Base-by-base conservation (phyloP, 1,139 yeast genomes). In the Pichia sp. region DNA sequence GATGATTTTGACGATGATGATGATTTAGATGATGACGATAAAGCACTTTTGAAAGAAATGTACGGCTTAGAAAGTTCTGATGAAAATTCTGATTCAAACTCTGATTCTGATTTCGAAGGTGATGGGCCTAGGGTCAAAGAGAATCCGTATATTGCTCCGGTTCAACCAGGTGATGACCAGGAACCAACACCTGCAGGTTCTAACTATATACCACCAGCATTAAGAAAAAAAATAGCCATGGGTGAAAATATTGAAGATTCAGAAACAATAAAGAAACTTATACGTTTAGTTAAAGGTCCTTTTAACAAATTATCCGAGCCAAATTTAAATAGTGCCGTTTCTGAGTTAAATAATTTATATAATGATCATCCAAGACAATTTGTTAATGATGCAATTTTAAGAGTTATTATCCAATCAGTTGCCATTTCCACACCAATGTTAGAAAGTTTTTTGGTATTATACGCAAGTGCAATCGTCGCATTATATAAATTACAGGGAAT, bases 111-210 rank as follows among this genome's bases (percentile, higher is more conserved):
- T 6, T 35, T 40, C 6, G 48, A 39, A 6, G 41, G 42, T 24
- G 55, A 40, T 29, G 50, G 54, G 3, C 65, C 69, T 29, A 65
- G 58, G 27, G 67, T 61, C 26, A 76, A 71, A 51, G 95, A 87
- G 57, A 89, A 89, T 56, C 97, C 97, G 4, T 89, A 83, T 58
- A 79, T 85, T 35, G 96, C 97, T 0, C 95, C 96, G 3, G 68
- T 66, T 1, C 51, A 61, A 1, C 51, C 62, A 2, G 54, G 54
- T 37, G 37, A 58, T 10, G 40, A 43, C 4, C 35, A 31, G 4
- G 40, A 41, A 12, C 33, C 42, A 6, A 87, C 94, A 5, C 27
- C 35, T 25, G 46, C 48, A 3, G 57, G 60, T 11, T 53, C 56
- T 3, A 55, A 64, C 0, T 90, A 89, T 61, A 67, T 89, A 27